phyloP scores from a whole-genome alignment of 805 yeast species.

The Candida sithepensis region DNA sequence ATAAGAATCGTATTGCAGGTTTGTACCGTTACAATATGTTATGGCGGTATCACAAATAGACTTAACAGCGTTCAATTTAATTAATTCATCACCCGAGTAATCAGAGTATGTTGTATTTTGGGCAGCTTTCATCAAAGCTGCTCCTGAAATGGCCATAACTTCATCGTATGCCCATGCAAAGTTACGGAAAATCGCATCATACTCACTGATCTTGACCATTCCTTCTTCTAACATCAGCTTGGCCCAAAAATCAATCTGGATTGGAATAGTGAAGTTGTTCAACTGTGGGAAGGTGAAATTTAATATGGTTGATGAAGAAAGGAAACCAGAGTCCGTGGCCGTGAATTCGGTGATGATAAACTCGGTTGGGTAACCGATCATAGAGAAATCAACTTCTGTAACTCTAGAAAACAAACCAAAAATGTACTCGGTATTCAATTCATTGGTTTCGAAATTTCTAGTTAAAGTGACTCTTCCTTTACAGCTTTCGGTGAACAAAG shows the following conservation, averaged over 20 bases:
- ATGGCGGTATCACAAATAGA: constrained; percentile 19
- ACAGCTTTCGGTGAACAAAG: constrained; percentile 17
- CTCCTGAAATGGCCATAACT: constrained; percentile 4
- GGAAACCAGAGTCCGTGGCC: constrained; percentile 10
- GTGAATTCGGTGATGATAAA: constrained; percentile 12
- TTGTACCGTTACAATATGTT: constrained; percentile 17
- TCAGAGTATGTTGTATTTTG: constrained; percentile 1
- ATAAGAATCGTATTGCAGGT: constrained; percentile 15
- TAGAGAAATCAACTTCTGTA: constrained; percentile 4
- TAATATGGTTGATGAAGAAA: constrained; percentile 11
- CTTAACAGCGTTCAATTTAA: constrained; percentile 8
- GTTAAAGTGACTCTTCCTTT: constrained; percentile 21
- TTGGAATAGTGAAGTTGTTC: constrained; percentile 13
- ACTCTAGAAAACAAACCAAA: constrained; percentile 20
- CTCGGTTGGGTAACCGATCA: constrained; percentile 16
- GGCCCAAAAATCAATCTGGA: constrained; percentile 14
- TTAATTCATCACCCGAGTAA: constrained; percentile 2
- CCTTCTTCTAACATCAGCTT: constrained; percentile 7
- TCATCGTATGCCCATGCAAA: constrained; percentile 13
- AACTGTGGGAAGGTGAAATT: constrained; percentile 12
- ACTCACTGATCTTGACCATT: constrained; percentile 12
- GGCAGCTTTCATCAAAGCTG: constrained; percentile 5
- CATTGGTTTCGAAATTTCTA: constrained; percentile 20
- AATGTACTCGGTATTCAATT: constrained; percentile 24
- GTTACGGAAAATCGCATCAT: constrained; percentile 20